These are phyloP conservation scores for Nematocida sp. DNA, from an alignment of 371 early-diverging fungal species.

Conservation along the genomic window DNA sequence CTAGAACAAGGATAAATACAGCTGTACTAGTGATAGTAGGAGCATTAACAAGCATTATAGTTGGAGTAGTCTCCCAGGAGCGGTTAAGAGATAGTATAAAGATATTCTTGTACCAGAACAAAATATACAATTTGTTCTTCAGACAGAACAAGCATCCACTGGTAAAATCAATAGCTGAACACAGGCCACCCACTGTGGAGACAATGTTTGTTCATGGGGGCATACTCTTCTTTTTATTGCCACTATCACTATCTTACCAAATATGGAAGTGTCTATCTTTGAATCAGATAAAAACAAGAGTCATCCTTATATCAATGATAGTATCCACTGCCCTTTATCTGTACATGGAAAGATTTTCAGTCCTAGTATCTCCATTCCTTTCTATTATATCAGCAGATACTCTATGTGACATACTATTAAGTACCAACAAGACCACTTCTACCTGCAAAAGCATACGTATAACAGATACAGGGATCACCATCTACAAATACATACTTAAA, in stretches of 20 bases:
- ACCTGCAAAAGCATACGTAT: no score
- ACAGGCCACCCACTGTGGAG: neutral
- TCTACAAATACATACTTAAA: no score
- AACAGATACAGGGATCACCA: no score
- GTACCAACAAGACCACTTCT: no score
- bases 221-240: neutral
- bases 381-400: neutral
- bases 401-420: conserved; percentile 67
- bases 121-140: conserved; percentile 38
- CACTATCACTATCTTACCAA: neutral
- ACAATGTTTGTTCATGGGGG: neutral
- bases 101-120: neutral
- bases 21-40: neutral
- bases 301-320: no score
- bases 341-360: conserved; percentile 43
- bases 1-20: neutral
- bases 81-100: neutral
- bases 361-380: conserved; percentile 25
- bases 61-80: neutral
- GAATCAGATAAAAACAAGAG: no score
- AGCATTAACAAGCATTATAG: neutral
- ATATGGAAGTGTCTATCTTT: neutral
- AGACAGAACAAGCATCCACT: conserved; percentile 33
- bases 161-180: conserved; percentile 28
- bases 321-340: conserved; percentile 4